phyloP scores from a whole-genome alignment of 2,329 filamentous ascomycete species.

The Zelopaecilomyces penicillatus region DNA sequence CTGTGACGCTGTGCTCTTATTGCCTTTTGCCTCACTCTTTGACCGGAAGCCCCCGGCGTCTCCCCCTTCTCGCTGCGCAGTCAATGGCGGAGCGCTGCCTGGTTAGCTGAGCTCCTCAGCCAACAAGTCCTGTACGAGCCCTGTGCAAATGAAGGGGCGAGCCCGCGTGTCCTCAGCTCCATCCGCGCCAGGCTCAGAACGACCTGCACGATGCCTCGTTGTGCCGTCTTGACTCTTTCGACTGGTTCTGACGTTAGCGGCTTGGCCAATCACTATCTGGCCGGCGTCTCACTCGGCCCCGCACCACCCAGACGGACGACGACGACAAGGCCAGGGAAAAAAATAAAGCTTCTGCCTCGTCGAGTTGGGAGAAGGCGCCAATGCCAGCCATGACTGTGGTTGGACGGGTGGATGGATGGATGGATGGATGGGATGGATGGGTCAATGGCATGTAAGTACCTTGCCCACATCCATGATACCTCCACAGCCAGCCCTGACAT shows the following conservation, averaged over 20 bases:
- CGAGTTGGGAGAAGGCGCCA: too few relatives aligned
- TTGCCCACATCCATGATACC: neutral
- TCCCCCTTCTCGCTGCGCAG: neutral
- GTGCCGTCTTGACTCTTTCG: neutral
- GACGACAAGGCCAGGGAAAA: neutral
- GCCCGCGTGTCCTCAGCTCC: neutral
- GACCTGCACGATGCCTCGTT: neutral
- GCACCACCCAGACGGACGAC: neutral
- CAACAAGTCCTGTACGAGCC: neutral
- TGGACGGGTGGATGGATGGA: neutral
- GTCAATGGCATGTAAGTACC: neutral
- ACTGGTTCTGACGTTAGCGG: neutral
- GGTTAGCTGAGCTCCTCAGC: neutral
- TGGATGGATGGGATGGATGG: neutral
- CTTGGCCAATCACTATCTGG: neutral
- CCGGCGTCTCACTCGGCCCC: neutral
- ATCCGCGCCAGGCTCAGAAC: neutral
- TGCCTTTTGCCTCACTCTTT: neutral
- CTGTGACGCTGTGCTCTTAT: neutral
- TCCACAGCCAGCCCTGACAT: neutral
- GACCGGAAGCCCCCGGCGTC: too few relatives aligned
- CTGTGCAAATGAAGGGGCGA: neutral
- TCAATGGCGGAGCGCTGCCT: neutral
- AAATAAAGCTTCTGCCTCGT: conserved; percentile 1
- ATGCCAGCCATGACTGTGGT: too few relatives aligned